Evolutionary conservation across 169 alveolate genomes (phyloP).

Genomic region (Cryptosporidium felis): DNA sequence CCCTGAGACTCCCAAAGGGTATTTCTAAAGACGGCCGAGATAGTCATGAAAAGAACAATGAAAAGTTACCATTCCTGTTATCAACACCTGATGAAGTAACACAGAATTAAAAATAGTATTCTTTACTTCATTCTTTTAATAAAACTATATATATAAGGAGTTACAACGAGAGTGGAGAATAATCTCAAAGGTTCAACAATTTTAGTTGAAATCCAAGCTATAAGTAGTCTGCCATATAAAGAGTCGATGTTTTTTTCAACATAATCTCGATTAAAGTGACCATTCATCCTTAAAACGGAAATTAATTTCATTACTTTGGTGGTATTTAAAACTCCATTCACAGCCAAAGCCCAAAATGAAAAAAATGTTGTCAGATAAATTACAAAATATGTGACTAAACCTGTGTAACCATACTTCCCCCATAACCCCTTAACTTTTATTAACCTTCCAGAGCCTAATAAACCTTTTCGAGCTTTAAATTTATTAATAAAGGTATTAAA

Average conservation of each 20-base stretch:
- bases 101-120: neutral
- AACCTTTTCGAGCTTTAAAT: too few relatives aligned
- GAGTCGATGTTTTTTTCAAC: conserved; percentile 8
- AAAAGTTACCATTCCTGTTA: conserved; percentile 43
- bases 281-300: neutral
- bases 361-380: neutral
- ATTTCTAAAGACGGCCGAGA: neutral
- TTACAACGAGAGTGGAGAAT: conserved; percentile 17
- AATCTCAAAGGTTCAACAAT: conserved; percentile 54
- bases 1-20: neutral
- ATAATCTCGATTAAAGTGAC: neutral
- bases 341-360: conserved; percentile 1
- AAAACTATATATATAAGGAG: conserved; percentile 30
- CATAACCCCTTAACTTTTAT: neutral
- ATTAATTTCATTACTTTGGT: neutral
- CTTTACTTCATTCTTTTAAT: neutral
- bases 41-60: neutral
- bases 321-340: neutral
- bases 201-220: conserved; percentile 59
- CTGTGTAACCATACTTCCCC: conserved; percentile 18
- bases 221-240: conserved; percentile 14
- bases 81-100: conserved; percentile 41
- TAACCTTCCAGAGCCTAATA: too few relatives aligned
- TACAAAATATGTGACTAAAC: conserved; percentile 15
- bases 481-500: too few relatives aligned